Base-by-base conservation (phyloP, 2,329 filamentous ascomycete genomes). In the Fusarium mexicanum region DNA sequence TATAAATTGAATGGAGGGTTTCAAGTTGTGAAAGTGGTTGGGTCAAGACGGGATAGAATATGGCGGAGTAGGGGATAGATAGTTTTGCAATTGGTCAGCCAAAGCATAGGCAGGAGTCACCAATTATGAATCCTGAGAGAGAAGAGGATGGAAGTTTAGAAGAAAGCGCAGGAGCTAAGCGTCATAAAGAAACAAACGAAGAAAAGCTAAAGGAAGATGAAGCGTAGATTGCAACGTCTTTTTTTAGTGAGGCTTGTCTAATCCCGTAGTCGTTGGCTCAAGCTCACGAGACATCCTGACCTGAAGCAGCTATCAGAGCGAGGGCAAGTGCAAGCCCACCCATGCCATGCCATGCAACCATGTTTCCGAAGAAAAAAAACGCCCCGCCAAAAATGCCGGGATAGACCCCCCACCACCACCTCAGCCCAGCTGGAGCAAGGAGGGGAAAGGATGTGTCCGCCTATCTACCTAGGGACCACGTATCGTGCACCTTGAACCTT, bases 231-330 rank as follows among this genome's bases (percentile, higher is more conserved):
- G 50, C 37, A 48, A 69, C 66, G 64, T 69, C 66, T 64, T 69
- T 69, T 69, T 69, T 55, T 67, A 67, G 65, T 64, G 67, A 74
- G 62, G 72, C 67, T 71, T 75, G 69, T 61, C 64, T 75, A 75
- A 77, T 75, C 43, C 43, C 64, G 62, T 67, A 51, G 67, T 22
- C 26, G 51, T 41, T 55, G 51, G 51, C 37, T 29, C 51, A 41
- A 29, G 75, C 72, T 70, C 71, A 71, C 59, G 62, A 74, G 71
- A 73, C 65, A 73, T 51, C 55, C 58, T 63, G 69, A 44, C 55
- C 40, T 46, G 67, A 69, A 67, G 63, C 51, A 65, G 41, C 54
- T 43, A 44, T 41, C 38, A 43, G 64, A 58, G 57, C 31, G 64
- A 58, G 35, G 62, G 65, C 64, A 67, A 51, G 54, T 50, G 64